A percentile compares a stretch with the other conserved stretches of the same genome.
phyloP scores from a whole-genome alignment of 1,284 basidiomycete genomes.

The Ceratobasidium sp. region DNA sequence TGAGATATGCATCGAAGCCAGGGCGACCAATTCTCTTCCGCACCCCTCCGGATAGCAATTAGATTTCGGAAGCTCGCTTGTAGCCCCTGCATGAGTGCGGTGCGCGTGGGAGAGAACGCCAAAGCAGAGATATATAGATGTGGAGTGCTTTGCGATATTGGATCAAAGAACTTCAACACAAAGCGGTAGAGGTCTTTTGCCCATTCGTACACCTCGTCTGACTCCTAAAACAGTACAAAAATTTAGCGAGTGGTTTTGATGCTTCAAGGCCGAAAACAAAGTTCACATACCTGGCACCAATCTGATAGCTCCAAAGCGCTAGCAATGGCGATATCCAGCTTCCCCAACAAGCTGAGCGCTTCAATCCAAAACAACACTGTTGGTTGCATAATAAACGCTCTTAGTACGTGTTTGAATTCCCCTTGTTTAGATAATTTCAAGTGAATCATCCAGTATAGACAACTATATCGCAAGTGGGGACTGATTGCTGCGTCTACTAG shows the following conservation, averaged over 20 bases:
- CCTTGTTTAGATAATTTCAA: constrained; percentile 5
- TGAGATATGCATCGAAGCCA: background rate
- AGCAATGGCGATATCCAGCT: constrained; percentile 1
- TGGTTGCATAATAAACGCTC: constrained; percentile 1
- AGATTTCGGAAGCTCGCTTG: background rate
- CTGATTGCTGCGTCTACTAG: background rate
- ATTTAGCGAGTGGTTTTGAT: too few relatives aligned
- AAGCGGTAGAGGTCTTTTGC: background rate
- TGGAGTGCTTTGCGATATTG: constrained; percentile 35
- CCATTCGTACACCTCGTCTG: background rate
- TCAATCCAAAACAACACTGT: constrained; percentile 41
- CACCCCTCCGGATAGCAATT: background rate
- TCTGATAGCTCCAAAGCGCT: background rate
- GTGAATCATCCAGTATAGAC: too few relatives aligned
- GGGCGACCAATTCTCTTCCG: background rate
- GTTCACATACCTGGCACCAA: constrained; percentile 12
- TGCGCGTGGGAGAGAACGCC: background rate
- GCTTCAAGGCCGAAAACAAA: background rate
- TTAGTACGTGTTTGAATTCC: background rate
- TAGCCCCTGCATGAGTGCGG: background rate
- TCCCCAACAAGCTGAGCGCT: constrained; percentile 30
- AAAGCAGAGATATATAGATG: constrained; percentile 11
- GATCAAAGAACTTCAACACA: constrained; percentile 12
- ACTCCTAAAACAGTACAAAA: too few relatives aligned
- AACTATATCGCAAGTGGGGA: too few relatives aligned